phyloP scores from a whole-genome alignment of 805 yeast species.

The Brettanomyces naardenensis region DNA sequence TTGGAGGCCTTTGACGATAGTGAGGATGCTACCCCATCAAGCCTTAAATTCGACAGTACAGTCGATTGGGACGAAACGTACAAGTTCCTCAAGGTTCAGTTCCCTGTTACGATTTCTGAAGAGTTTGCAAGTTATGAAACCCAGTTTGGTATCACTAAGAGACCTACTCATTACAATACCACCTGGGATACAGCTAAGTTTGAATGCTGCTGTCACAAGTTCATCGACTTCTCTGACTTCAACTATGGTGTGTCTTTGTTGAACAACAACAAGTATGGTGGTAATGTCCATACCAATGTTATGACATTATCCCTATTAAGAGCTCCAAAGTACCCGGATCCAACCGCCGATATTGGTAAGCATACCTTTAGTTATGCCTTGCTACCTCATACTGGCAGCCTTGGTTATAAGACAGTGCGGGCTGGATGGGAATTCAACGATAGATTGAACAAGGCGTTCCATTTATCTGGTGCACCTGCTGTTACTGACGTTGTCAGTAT shows the following conservation, averaged over 20 bases:
- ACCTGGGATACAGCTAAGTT: constrained; percentile 96
- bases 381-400: constrained; percentile 69
- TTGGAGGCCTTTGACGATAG: constrained; percentile 44
- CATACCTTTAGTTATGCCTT: constrained; percentile 81
- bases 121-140: constrained; percentile 87
- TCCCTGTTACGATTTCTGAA: constrained; percentile 75
- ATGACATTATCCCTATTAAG: constrained; percentile 83
- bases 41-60: constrained; percentile 44
- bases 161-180: constrained; percentile 94
- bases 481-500: constrained; percentile 16
- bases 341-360: constrained; percentile 85
- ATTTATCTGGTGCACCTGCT: not conserved
- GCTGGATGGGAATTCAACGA: constrained; percentile 79
- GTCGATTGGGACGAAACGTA: constrained; percentile 87
- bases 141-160: constrained; percentile 82
- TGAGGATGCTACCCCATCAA: constrained; percentile 24
- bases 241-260: constrained; percentile 80
- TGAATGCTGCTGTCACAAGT: constrained; percentile 91
- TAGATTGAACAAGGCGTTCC: constrained; percentile 5
- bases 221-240: constrained; percentile 83
- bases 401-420: constrained; percentile 58
- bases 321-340: constrained; percentile 93
- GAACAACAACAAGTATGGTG: constrained; percentile 87
- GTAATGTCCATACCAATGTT: constrained; percentile 84
- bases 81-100: constrained; percentile 88